Percentiles rank a stretch among this genome's conserved stretches.
Evolutionary conservation across 768 basidiomycete genomes (phyloP).

Genomic region (Royoungia palumana): DNA sequence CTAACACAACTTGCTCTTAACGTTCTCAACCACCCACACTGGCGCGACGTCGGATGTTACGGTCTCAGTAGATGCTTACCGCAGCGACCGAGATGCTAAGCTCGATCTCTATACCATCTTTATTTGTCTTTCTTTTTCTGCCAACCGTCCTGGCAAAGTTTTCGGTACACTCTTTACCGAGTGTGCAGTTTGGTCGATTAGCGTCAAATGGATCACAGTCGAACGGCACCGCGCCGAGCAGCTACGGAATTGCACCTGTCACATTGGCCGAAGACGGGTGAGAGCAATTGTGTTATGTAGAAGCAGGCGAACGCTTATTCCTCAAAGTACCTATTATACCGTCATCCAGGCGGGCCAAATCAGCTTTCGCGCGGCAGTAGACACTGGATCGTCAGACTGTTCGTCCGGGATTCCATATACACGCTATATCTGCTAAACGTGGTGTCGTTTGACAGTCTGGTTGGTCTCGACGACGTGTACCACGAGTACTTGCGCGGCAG

Average conservation of each 20-base stretch:
- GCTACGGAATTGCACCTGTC: conserved; percentile 42
- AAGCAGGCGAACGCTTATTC: conserved; percentile 3
- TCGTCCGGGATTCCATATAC: conserved; percentile 4
- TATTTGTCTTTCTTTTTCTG: conserved; percentile 8
- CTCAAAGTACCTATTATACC: conserved; percentile 61
- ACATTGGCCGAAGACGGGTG: conserved; percentile 46
- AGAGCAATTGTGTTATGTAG: conserved; percentile 37
- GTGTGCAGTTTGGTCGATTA: conserved; percentile 10
- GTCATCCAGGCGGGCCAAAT: conserved; percentile 59
- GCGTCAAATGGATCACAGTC: conserved; percentile 13
- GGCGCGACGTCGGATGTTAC: conserved; percentile 19
- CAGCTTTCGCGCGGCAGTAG: conserved; percentile 65
- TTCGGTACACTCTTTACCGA: conserved; percentile 1
- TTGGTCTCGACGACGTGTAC: conserved; percentile 61
- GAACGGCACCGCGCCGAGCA: conserved; percentile 25
- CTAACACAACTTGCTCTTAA: too few relatives aligned
- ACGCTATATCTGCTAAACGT: not conserved
- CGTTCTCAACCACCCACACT: not conserved
- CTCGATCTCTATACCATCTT: conserved; percentile 10
- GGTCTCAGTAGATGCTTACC: conserved; percentile 7
- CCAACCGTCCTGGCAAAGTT: conserved; percentile 6
- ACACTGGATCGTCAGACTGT: conserved; percentile 58
- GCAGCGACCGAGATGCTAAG: conserved; percentile 17
- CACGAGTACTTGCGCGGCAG: conserved; percentile 47
- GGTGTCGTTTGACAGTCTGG: conserved; percentile 53